Base-by-base conservation (phyloP, 371 early-diverging fungal genomes). In the Mortierella sp. region DNA sequence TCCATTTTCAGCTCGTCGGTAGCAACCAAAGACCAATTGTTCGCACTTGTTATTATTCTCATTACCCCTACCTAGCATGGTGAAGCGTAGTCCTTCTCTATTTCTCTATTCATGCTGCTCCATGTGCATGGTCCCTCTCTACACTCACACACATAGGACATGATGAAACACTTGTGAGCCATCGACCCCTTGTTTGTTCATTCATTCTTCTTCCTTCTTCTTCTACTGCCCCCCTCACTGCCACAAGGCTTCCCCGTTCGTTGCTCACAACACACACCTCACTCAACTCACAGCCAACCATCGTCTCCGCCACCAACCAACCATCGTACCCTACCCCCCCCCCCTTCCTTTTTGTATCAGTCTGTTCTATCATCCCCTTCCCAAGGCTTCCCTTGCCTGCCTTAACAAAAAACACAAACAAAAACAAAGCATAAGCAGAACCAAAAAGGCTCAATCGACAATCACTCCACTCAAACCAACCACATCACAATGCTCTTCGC, bases 161-260 rank as follows among this genome's bases (percentile, higher is more conserved):
- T 24, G 7, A 68, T 68, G 68, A 68, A 68, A 68, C 68, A 68
- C 41, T 38, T 38, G 68, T 38, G 68, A 68, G 68, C 68, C 68
- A 68, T 68, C 68, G 41, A 21, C 68, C 68, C 68, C 68, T 68
- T 24, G 56, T 27, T 68, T 41, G 38, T 68, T 41, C 43, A 3
- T 68, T 11, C 35, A 8, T 21, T 72, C 41, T 49, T 29, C 35
- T 32, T 27, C 24, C 32, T 29, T n/a, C 16, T 32, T 60, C 32
- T 41, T 8, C 43, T 3, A 24, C 24, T 68, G 29, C 63, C 32
- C 4, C 16, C 6, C 24, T 29, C 60, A 27, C 48, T 21, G 51
- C 21, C 51, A 18, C 63, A 63, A 3, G 3, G 35, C 41, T 68
- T 24, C 41, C 11, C 21, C 35, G 7, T 18, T 35, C 35, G 5